A percentile compares a stretch with the other conserved stretches of the same genome.
Conservation (phyloP, 495 filamentous ascomycete genomes). For the Sporormia fimetaria region DNA sequence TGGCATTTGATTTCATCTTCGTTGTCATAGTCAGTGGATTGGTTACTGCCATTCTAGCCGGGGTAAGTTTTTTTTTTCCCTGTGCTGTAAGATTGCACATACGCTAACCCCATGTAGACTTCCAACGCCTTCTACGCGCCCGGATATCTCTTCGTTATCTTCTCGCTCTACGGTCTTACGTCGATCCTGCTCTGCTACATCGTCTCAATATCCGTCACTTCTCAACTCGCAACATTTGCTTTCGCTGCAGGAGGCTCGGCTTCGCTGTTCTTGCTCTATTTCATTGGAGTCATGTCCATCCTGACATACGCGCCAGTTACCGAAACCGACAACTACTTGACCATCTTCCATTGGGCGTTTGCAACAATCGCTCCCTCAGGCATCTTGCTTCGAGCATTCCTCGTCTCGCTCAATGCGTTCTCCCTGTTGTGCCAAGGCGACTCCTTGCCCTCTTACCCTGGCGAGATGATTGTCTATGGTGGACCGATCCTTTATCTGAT, state of each 20-base stretch:
- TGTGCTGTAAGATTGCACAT: not conserved
- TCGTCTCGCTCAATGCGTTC: conserved; percentile 68
- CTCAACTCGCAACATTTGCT: conserved; percentile 63
- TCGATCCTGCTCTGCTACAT: conserved; percentile 63
- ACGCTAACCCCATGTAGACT: conserved; percentile 18
- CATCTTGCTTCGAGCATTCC: conserved; percentile 56
- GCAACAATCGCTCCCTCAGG: conserved; percentile 57
- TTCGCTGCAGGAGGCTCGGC: conserved; percentile 62
- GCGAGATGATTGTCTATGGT: conserved; percentile 60
- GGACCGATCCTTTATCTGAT: conserved; percentile 73
- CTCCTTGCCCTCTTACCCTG: conserved; percentile 53
- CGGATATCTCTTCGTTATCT: conserved; percentile 65
- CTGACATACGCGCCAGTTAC: conserved; percentile 56
- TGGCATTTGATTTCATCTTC: conserved; percentile 64
- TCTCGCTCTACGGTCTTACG: conserved; percentile 63
- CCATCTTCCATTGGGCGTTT: conserved; percentile 58
- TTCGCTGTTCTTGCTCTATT: conserved; percentile 18
- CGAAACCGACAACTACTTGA: conserved; percentile 47
- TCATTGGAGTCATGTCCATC: conserved; percentile 46
- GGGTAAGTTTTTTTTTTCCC: conserved; percentile 27
- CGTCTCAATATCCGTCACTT: conserved; percentile 55
- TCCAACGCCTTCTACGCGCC: conserved; percentile 58
- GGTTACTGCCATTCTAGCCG: conserved; percentile 52
- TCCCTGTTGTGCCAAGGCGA: conserved; percentile 53
- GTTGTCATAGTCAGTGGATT: conserved; percentile 53